phyloP scores from a whole-genome alignment of 371 early-diverging fungal genomes.

The Sporodiniella umbellata region DNA sequence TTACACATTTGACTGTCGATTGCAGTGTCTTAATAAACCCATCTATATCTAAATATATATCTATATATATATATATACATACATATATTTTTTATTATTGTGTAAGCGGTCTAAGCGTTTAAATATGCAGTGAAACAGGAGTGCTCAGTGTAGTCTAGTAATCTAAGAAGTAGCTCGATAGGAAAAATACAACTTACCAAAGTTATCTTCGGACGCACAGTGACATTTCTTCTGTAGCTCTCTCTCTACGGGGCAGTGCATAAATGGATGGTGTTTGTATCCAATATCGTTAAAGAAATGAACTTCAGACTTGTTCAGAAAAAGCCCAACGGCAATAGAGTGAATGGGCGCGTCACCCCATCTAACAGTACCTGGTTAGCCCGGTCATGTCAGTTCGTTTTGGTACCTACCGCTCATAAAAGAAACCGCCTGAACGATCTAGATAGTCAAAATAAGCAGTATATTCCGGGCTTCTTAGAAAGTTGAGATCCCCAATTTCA shows the following conservation, averaged over 20 bases:
- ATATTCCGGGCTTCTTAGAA: constrained; percentile 74
- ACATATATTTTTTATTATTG: too few relatives aligned
- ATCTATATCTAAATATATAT: too few relatives aligned
- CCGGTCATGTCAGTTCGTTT: too few relatives aligned
- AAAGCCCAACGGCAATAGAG: constrained; percentile 72
- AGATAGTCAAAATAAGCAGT: constrained; percentile 76
- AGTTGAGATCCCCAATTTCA: constrained; percentile 88
- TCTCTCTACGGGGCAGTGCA: constrained; percentile 62
- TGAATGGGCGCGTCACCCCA: constrained; percentile 99
- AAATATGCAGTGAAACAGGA: too few relatives aligned
- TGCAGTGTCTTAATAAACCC: too few relatives aligned
- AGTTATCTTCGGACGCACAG: constrained; percentile 53
- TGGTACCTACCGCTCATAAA: constrained; percentile 70
- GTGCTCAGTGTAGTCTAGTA: too few relatives aligned
- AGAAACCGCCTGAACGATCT: constrained; percentile 88
- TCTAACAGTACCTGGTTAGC: constrained; percentile 9
- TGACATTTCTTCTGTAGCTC: constrained; percentile 60
- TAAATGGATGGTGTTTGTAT: constrained; percentile 66
- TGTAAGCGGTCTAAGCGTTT: too few relatives aligned
- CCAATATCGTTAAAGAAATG: constrained; percentile 91
- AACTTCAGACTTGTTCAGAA: constrained; percentile 64
- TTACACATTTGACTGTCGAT: too few relatives aligned
- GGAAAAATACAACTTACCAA: too few relatives aligned
- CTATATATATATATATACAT: too few relatives aligned
- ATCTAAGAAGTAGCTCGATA: too few relatives aligned